Base-by-base conservation (phyloP, 805 yeast genomes). In the Metschnikowia peoriensis region DNA sequence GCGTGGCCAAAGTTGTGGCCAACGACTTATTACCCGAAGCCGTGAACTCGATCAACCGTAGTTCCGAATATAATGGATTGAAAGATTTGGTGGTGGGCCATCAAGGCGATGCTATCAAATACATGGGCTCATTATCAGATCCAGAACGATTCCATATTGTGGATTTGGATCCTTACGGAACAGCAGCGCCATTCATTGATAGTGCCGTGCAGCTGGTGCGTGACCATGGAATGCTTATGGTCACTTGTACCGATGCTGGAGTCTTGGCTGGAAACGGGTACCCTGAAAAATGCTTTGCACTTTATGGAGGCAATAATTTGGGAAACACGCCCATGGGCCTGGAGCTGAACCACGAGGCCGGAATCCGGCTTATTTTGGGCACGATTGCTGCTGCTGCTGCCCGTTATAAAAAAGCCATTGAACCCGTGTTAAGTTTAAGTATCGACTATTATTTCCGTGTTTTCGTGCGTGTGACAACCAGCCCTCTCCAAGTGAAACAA, bases 111-210 rank as follows among this genome's bases (percentile, higher is more conserved):
- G 99, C 99, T n/a, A 90, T 88, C 58, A 82, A 81, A 40, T 83
- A 80, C 63, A 89, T 94, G 96, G 65, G 67, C 7, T 56, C 66
- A 15, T 75, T 85, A 48, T 64, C 71, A 53, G 65, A 71, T 46
- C 69, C 64, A 15, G 77, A 72, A 28, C 74, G 75, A 48, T 91
- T 86, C 70, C 96, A 94, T 65, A 88, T 89, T 3, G 83, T 94
- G 52, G 99, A 94, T 70, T 77, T 94, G 47, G 99, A 94, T 69
- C 99, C 99, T 0, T 94, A 94, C 66, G 99, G 99, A 32, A 87
- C 97, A 0, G 99, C 97, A 0, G 83, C 97, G 0, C 99, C 99
- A 7, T 94, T 94, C 66, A 78, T 94, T 29, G 99, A 94, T 67
- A 83, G 94, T 34, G 97, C 98, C 0, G 75, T 94, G 34, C 96